phyloP scores from a whole-genome alignment of 2,329 filamentous ascomycete genomes.

The Chrysosphaeria jannelii region DNA sequence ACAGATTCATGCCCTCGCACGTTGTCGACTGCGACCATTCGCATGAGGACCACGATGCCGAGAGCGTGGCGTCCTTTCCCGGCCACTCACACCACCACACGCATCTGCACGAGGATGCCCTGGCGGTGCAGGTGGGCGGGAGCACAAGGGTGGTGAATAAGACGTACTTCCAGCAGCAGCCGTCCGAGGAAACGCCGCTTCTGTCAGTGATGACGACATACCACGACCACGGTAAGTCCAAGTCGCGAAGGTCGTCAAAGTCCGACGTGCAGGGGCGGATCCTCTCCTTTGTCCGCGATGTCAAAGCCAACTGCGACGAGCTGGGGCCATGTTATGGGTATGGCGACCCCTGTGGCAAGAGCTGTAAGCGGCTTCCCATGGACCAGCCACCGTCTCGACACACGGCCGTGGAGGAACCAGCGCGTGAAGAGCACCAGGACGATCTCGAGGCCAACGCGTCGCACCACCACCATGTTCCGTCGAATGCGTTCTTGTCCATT shows the following conservation, averaged over 20 bases:
- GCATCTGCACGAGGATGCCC: neutral
- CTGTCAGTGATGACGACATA: constrained; percentile 1
- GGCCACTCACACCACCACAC: neutral
- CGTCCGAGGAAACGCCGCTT: constrained; percentile 18
- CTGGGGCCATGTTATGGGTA: constrained; percentile 31
- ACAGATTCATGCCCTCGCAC: constrained; percentile 46
- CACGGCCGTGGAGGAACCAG: constrained; percentile 8
- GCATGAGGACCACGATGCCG: constrained; percentile 17
- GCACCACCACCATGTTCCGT: constrained; percentile 89
- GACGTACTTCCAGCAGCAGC: too few relatives aligned
- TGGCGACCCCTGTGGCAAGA: constrained; percentile 32
- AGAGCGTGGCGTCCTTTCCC: neutral
- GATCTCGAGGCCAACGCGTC: constrained; percentile 4
- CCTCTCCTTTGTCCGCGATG: constrained; percentile 34
- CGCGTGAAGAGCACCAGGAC: constrained; percentile 1
- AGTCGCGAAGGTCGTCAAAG: constrained; percentile 20
- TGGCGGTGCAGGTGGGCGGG: too few relatives aligned
- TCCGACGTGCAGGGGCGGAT: constrained; percentile 22
- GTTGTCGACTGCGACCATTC: constrained; percentile 55
- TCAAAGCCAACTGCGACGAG: constrained; percentile 30
- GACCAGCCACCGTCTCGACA: constrained; percentile 1
- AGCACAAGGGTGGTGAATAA: too few relatives aligned
- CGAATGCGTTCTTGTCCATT: constrained; percentile 78
- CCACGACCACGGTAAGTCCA: constrained; percentile 1
- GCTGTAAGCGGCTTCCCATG: constrained; percentile 25